Conservation (phyloP, 768 basidiomycete species). For the Strobilomyces echinocephalus region DNA sequence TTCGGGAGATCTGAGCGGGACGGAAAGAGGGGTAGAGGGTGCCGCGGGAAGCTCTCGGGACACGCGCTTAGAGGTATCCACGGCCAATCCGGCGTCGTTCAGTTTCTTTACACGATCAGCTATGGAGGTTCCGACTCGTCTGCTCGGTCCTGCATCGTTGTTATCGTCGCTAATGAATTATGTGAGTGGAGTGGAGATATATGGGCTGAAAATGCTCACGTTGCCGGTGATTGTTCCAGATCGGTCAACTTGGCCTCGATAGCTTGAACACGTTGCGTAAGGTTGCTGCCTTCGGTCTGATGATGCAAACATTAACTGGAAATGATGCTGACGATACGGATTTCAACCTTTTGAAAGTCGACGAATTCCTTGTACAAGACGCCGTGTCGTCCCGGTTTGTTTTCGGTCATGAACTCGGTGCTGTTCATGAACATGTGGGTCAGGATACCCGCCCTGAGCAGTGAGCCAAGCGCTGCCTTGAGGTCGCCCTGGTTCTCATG, state of each 20-base stretch:
- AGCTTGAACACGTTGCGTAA: constrained; percentile 38
- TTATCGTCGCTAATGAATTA: constrained; percentile 10
- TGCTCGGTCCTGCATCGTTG: constrained; percentile 33
- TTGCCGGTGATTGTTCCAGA: constrained; percentile 37
- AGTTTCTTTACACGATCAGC: constrained; percentile 78
- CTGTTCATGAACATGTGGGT: constrained; percentile 56
- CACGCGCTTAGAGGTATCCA: constrained; percentile 52
- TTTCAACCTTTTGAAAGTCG: constrained; percentile 61
- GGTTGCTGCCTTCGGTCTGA: constrained; percentile 37
- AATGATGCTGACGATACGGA: constrained; percentile 6
- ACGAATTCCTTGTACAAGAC: constrained; percentile 57
- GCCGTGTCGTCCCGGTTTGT: constrained; percentile 46
- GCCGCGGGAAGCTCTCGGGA: constrained; percentile 48
- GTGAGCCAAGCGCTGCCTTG: constrained; percentile 53
- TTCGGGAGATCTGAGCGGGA: constrained; percentile 29
- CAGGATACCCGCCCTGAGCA: constrained; percentile 58
- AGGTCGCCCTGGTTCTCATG: constrained; percentile 57
- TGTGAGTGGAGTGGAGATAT: constrained; percentile 10
- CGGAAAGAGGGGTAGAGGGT: constrained; percentile 27
- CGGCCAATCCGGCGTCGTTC: constrained; percentile 64
- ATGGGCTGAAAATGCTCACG: constrained; percentile 20
- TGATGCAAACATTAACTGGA: constrained; percentile 11
- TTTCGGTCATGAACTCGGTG: constrained; percentile 50
- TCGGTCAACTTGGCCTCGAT: constrained; percentile 45
- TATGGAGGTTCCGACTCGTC: constrained; percentile 60